phyloP scores from a whole-genome alignment of 129 eudicot genomes.

The Saussurea involucrata region DNA sequence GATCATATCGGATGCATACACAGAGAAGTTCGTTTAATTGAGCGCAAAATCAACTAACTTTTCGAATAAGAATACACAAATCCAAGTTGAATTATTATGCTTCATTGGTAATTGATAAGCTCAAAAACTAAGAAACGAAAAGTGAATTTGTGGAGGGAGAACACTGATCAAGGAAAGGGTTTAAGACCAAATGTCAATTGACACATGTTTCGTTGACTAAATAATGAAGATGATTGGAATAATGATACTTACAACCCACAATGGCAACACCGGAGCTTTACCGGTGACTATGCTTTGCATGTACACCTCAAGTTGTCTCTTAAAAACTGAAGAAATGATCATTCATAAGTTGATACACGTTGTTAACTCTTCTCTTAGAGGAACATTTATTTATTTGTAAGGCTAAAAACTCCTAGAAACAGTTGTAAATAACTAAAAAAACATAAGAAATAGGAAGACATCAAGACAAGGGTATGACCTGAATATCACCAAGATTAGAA shows the following conservation, averaged over 20 bases:
- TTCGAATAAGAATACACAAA: background rate
- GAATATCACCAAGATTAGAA: too few species aligned
- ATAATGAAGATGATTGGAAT: background rate
- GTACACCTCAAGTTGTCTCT: too few species aligned
- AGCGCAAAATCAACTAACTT: background rate
- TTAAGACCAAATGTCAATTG: background rate
- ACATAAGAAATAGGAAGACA: too few species aligned
- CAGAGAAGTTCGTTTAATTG: background rate
- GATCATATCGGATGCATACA: background rate
- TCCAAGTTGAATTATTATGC: background rate
- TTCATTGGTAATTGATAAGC: background rate
- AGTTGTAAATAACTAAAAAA: too few species aligned
- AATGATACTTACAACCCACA: slow-evolving; percentile 84
- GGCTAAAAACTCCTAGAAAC: too few species aligned
- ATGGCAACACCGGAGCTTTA: slow-evolving; percentile 66
- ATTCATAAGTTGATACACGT: too few species aligned
- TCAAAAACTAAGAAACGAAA: background rate
- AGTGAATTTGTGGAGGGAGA: background rate
- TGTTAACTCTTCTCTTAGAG: too few species aligned
- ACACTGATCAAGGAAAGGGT: background rate
- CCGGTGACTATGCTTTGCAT: slow-evolving; percentile 72
- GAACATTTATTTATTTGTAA: too few species aligned
- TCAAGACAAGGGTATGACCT: too few species aligned
- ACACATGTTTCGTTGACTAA: background rate
- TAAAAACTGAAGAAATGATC: too few species aligned